Evolutionary conservation across 2,329 filamentous ascomycete genomes (phyloP).

Genomic region (Pseudodiploospora longispora): DNA sequence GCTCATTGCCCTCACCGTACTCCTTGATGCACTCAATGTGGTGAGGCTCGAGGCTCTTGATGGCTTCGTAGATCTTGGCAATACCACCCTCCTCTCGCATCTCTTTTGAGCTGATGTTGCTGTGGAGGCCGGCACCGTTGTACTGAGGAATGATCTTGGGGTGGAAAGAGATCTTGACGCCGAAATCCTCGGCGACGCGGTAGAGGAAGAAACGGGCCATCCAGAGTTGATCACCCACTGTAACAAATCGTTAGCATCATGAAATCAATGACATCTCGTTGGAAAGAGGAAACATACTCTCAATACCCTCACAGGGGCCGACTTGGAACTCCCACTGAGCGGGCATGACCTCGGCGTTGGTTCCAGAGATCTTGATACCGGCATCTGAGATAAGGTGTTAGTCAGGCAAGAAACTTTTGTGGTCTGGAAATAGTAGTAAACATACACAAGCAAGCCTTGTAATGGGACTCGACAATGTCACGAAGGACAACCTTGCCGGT

Average conservation of each 20-base stretch:
- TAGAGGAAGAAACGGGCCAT: conserved; percentile 72
- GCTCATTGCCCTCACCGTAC: conserved; percentile 92
- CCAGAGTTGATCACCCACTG: conserved; percentile 96
- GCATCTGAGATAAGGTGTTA: conserved; percentile 39
- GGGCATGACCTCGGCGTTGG: conserved; percentile 98
- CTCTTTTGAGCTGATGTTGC: conserved; percentile 83
- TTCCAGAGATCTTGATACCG: conserved; percentile 89
- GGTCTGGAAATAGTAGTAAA: not conserved
- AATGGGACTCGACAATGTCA: conserved; percentile 77
- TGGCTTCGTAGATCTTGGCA: conserved; percentile 82
- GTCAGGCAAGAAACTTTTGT: not conserved
- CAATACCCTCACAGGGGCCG: conserved; percentile 79
- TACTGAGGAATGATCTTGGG: conserved; percentile 91
- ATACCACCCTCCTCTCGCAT: conserved; percentile 91
- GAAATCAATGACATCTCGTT: not conserved
- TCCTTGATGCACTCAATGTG: conserved; percentile 83
- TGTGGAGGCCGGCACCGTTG: conserved; percentile 93
- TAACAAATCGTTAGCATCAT: conserved; percentile 17
- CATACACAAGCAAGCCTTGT: conserved; percentile 59
- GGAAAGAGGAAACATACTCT: conserved; percentile 51
- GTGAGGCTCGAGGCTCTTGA: conserved; percentile 74
- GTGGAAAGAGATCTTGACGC: conserved; percentile 87
- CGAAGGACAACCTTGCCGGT: conserved; percentile 95
- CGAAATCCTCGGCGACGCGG: conserved; percentile 93
- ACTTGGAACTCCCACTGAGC: conserved; percentile 98